phyloP scores from a whole-genome alignment of 352 stramenopile species.

The Phytophthora pini region DNA sequence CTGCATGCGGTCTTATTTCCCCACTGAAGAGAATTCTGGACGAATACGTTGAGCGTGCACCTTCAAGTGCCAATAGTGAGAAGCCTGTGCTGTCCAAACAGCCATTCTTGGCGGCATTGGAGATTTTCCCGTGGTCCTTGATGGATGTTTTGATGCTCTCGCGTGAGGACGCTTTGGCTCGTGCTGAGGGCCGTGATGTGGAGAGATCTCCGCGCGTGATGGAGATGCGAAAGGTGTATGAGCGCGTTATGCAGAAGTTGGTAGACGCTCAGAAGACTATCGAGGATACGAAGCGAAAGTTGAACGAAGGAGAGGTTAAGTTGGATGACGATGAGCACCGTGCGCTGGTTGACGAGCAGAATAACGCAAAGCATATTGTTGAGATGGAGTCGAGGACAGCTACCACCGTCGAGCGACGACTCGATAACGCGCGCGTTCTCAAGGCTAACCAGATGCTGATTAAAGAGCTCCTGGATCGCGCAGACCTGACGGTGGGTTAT shows the following conservation, averaged over 20 bases:
- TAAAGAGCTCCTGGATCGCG: constrained; percentile 51
- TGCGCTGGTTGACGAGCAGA: constrained; percentile 26
- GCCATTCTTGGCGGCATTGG: constrained; percentile 52
- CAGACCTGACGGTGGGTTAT: constrained; percentile 49
- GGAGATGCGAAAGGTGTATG: constrained; percentile 53
- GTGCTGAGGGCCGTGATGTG: constrained; percentile 47
- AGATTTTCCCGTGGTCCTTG: constrained; percentile 65
- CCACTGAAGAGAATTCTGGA: constrained; percentile 62
- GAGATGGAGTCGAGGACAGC: constrained; percentile 40
- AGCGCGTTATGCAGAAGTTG: constrained; percentile 42
- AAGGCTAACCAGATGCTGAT: constrained; percentile 62
- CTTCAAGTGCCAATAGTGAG: constrained; percentile 19
- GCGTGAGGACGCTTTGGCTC: constrained; percentile 43
- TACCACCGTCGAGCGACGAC: constrained; percentile 46
- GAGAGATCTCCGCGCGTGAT: constrained; percentile 48
- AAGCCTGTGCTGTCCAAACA: constrained; percentile 37
- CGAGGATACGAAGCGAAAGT: constrained; percentile 18
- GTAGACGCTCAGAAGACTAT: constrained; percentile 27
- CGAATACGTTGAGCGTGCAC: constrained; percentile 55
- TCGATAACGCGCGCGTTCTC: constrained; percentile 47
- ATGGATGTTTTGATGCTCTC: constrained; percentile 62
- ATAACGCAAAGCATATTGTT: constrained; percentile 25
- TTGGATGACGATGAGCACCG: constrained; percentile 34
- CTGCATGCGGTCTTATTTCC: constrained; percentile 51
- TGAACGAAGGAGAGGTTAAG: constrained; percentile 16